These are phyloP conservation scores for Colletotrichum falcatum DNA, from an alignment of 2,329 filamentous ascomycete species.

Conservation along the genomic window DNA sequence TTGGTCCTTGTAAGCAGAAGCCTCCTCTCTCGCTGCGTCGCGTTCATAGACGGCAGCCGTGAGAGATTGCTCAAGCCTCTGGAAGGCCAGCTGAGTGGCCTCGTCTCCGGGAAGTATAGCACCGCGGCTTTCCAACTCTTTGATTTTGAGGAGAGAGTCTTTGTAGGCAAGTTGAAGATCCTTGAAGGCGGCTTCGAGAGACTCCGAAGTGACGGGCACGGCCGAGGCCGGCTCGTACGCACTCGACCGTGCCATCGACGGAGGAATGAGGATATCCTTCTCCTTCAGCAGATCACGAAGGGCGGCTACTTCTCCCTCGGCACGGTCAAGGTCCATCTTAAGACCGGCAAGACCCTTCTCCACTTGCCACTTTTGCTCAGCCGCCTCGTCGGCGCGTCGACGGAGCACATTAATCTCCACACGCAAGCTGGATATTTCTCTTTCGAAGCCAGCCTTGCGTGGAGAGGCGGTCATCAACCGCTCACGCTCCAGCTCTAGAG, in stretches of 20 bases:
- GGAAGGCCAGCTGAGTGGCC: conserved; percentile 71
- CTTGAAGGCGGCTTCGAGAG: conserved; percentile 78
- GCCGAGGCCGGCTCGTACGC: conserved; percentile 19
- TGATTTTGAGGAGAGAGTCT: conserved; percentile 75
- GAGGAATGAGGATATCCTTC: conserved; percentile 82
- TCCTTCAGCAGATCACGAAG: conserved; percentile 82
- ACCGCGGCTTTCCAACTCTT: conserved; percentile 67
- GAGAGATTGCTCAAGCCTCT: conserved; percentile 76
- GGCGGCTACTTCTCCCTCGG: conserved; percentile 91
- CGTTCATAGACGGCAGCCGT: conserved; percentile 77
- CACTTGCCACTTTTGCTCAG: conserved; percentile 96
- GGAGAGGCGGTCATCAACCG: conserved; percentile 77
- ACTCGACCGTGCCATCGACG: conserved; percentile 63
- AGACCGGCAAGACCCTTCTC: conserved; percentile 89
- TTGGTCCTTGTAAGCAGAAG: conserved; percentile 70
- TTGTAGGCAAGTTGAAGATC: conserved; percentile 80
- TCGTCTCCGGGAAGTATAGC: conserved; percentile 58
- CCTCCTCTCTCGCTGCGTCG: conserved; percentile 77
- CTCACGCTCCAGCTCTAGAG: conserved; percentile 83
- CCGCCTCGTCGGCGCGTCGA: conserved; percentile 88
- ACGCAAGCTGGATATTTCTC: conserved; percentile 82
- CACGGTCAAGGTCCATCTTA: conserved; percentile 96
- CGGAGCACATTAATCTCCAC: conserved; percentile 88
- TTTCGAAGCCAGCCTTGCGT: conserved; percentile 82
- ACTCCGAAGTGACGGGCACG: conserved; percentile 73